These are phyloP conservation scores for Basipetospora chlamydospora DNA, from an alignment of 2,329 filamentous ascomycete species.

Conservation along the genomic window DNA sequence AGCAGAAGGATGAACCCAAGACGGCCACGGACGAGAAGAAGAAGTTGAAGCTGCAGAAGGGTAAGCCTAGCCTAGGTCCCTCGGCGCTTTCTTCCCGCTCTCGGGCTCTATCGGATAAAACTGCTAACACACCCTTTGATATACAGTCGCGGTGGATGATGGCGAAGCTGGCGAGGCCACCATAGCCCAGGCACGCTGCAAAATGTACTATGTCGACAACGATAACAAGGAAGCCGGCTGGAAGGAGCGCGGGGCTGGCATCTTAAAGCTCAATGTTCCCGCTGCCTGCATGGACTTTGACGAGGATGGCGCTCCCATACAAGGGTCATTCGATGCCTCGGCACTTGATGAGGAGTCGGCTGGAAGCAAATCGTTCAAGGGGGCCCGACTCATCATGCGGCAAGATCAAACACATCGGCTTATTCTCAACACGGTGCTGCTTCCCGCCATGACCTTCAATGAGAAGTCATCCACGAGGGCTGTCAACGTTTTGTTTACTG, in stretches of 20 bases:
- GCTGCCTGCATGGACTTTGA: constrained; percentile 41
- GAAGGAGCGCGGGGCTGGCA: constrained; percentile 80
- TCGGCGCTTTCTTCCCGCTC: no score
- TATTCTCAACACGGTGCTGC: constrained; percentile 70
- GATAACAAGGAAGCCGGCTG: constrained; percentile 55
- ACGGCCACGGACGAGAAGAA: constrained; percentile 42
- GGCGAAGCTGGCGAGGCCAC: constrained; percentile 76
- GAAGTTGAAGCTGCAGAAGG: constrained; percentile 51
- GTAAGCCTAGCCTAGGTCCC: constrained; percentile 30
- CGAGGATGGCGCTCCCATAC: constrained; percentile 31
- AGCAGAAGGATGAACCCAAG: constrained; percentile 38
- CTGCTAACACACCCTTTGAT: not conserved
- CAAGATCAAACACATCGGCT: constrained; percentile 81
- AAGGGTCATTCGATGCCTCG: constrained; percentile 42
- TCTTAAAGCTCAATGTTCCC: constrained; percentile 70
- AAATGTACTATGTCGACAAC: constrained; percentile 68
- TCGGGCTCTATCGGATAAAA: no score
- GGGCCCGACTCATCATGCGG: constrained; percentile 71
- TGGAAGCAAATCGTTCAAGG: constrained; percentile 22
- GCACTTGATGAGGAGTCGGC: constrained; percentile 30
- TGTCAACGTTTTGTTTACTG: constrained; percentile 52
- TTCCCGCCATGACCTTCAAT: constrained; percentile 66
- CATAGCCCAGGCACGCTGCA: constrained; percentile 61
- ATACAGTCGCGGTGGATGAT: constrained; percentile 56
- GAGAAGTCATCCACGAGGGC: constrained; percentile 60